Conservation (phyloP, 2,329 filamentous ascomycete species). For the Podosphaera aphanis region DNA sequence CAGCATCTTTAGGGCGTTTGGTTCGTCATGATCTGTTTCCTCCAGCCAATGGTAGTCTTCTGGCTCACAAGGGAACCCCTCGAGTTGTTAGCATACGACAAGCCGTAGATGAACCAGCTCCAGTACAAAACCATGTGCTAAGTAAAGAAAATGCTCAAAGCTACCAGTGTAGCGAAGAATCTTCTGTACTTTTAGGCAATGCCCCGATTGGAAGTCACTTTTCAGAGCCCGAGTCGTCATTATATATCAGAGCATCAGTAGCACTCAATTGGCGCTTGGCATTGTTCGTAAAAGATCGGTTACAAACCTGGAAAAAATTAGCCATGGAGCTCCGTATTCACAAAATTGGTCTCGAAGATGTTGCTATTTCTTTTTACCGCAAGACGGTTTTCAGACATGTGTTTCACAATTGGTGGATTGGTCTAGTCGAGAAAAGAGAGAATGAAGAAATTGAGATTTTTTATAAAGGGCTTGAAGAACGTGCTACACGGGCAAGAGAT, state of each 20-base stretch:
- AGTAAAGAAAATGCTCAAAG: background rate
- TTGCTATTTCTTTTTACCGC: constrained; percentile 26
- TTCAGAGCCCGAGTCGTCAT: constrained; percentile 3
- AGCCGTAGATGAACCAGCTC: background rate
- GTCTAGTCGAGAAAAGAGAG: constrained; percentile 11
- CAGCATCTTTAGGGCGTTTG: constrained; percentile 2
- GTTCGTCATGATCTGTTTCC: constrained; percentile 9
- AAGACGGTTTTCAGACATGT: constrained; percentile 26
- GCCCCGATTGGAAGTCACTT: too few relatives aligned
- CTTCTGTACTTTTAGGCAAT: background rate
- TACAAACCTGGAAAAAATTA: constrained; percentile 11
- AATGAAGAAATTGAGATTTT: constrained; percentile 24
- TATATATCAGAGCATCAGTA: constrained; percentile 10
- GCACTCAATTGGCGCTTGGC: constrained; percentile 9
- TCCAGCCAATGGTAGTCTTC: constrained; percentile 12
- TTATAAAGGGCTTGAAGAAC: constrained; percentile 30
- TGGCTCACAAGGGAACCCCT: constrained; percentile 8
- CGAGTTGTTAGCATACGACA: background rate
- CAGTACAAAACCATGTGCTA: background rate
- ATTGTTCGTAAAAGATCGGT: constrained; percentile 4
- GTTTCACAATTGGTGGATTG: constrained; percentile 25
- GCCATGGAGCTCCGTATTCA: constrained; percentile 16
- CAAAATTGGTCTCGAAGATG: constrained; percentile 18
- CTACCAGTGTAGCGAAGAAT: background rate
- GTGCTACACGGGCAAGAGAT: constrained; percentile 39